Evolutionary conservation across 1,284 basidiomycete species (phyloP), one percentile per base, ranked within the genome.

Genomic region (Microbotryomycetes sp.): DNA sequence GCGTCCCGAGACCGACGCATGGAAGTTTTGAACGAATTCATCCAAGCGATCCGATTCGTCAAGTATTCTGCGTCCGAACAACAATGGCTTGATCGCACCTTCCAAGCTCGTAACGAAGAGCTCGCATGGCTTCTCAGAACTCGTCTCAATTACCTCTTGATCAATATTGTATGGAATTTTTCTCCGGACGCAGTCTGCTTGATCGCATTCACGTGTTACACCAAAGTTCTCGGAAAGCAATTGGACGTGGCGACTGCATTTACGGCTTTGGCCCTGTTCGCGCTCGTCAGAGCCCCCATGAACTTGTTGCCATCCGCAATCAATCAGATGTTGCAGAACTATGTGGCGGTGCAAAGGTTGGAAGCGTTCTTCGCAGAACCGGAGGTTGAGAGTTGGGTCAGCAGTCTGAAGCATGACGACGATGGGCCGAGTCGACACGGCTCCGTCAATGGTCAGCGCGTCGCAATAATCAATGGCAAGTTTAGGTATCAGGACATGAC

Each of bases 1-100:
- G 80, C 82, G 11, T 84, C 89, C 0, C 79, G 88, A 9, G 92
- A 97, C 72, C 85, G 85, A 72, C 82, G 92, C 2, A 92, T 96
- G 83, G 81, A 80, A 0, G 85, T 90, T 18, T 76, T 96, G 69
- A 92, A 86, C 61, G 92, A 97, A 75, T 79, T 97, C 18, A 86
- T 93, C 57, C 78, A 83, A 31, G 87, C 83, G 77, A 78, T 88
- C 65, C 88, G 88, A 71, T 89, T 91, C 71, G 86, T 91, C 78
- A 91, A 91, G 61, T 62, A 53, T 45, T 62, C 68, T 41, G 66
- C 69, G 9, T 59, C 66, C 24, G 70, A 68, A 41, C 50, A 54
- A 5, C 58, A 64, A 16, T 75, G 70, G 70, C 64, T 68, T 28
- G 48, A 57, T 16, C 58, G 70, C 4, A 72, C 73, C 4, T 54